Percentiles rank a stretch among this genome's conserved stretches.
These are phyloP conservation scores for Podaxis rugospora DNA, from an alignment of 768 basidiomycete species.

Conservation along the genomic window DNA sequence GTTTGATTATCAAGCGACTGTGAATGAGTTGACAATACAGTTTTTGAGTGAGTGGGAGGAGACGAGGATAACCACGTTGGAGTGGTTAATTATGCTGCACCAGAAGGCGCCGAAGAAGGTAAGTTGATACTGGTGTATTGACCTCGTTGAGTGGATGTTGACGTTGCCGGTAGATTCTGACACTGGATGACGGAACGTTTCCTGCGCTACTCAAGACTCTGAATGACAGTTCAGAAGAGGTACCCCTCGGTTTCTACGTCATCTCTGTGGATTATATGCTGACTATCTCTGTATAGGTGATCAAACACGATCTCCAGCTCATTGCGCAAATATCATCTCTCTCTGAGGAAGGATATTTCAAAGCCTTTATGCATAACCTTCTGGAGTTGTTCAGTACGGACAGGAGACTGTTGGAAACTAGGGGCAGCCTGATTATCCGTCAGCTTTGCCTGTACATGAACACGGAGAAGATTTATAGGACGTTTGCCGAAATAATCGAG, in stretches of 20 bases:
- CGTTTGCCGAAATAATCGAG: constrained; percentile 95
- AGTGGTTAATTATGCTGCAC: constrained; percentile 98
- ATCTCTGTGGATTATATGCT: background rate
- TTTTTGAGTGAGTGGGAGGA: constrained; percentile 97
- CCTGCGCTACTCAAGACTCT: constrained; percentile 92
- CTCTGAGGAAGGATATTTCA: constrained; percentile 95
- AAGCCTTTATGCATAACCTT: constrained; percentile 91
- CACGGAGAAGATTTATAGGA: constrained; percentile 91
- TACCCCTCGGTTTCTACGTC: constrained; percentile 21
- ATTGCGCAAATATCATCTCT: constrained; percentile 95
- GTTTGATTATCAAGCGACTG: constrained; percentile 91
- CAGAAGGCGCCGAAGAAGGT: constrained; percentile 97
- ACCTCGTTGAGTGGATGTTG: background rate
- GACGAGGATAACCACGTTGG: constrained; percentile 90
- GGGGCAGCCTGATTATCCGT: constrained; percentile 93
- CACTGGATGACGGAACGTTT: constrained; percentile 96
- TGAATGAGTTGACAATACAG: constrained; percentile 88
- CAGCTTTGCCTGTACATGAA: constrained; percentile 93
- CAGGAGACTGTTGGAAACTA: constrained; percentile 78
- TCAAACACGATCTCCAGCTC: constrained; percentile 93
- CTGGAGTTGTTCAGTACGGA: constrained; percentile 96
- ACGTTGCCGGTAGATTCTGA: constrained; percentile 62
- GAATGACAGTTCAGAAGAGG: constrained; percentile 96
- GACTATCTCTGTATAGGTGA: constrained; percentile 52
- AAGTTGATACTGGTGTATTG: constrained; percentile 5